These are phyloP conservation scores for Picochlorum sp. DNA, from an alignment of 139 green algal genomes.

Conservation along the genomic window DNA sequence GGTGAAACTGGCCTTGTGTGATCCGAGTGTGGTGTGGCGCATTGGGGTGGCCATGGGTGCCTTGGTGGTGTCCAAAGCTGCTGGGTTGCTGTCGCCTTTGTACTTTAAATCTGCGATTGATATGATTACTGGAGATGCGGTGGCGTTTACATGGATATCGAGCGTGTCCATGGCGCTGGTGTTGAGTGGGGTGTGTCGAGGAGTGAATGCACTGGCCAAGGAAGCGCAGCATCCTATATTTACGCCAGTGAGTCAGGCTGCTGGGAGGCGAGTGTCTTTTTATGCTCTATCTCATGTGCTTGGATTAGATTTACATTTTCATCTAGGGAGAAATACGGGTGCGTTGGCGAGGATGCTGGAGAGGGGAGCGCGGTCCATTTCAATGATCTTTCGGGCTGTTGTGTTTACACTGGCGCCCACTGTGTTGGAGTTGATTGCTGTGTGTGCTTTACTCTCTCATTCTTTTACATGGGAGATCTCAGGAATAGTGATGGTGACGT, in stretches of 20 bases:
- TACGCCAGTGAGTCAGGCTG: constrained; percentile 66
- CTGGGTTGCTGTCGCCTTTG: constrained; percentile 64
- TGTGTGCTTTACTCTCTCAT: constrained; percentile 67
- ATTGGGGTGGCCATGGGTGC: constrained; percentile 48
- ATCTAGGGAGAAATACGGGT: constrained; percentile 76
- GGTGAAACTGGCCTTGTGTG: constrained; percentile 47
- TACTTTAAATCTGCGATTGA: constrained; percentile 74
- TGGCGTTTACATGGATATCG: not conserved
- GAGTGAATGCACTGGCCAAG: constrained; percentile 61
- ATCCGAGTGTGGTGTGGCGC: constrained; percentile 61
- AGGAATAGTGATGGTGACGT: constrained; percentile 67
- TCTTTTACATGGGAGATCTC: constrained; percentile 52
- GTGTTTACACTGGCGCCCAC: constrained; percentile 95
- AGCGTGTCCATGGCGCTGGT: constrained; percentile 25
- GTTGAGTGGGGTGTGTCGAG: constrained; percentile 41
- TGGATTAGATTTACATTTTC: constrained; percentile 29
- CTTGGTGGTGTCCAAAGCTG: constrained; percentile 46
- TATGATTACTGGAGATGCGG: constrained; percentile 28
- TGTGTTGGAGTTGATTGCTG: constrained; percentile 70
- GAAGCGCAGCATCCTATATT: constrained; percentile 76
- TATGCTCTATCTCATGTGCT: constrained; percentile 27
- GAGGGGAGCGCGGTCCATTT: constrained; percentile 75
- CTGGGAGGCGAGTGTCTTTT: constrained; percentile 21
- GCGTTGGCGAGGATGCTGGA: constrained; percentile 82
- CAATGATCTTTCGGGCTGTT: constrained; percentile 85